These are phyloP conservation scores for Discostella stelligera DNA, from an alignment of 352 stramenopile species.

Conservation along the genomic window DNA sequence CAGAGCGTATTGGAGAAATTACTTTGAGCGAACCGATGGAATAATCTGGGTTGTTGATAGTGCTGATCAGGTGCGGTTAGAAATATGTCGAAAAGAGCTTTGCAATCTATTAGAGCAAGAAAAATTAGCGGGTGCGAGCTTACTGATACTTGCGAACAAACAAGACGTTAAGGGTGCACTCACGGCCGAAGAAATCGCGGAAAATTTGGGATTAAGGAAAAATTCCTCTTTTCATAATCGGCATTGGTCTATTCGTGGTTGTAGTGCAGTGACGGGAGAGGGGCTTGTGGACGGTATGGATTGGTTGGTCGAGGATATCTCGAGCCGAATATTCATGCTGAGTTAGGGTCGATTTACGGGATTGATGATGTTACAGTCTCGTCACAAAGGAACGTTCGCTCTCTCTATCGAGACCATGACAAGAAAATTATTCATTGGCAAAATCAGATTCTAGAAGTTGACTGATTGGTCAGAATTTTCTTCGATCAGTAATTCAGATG, in stretches of 20 bases:
- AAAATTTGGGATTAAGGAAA: slow-evolving; percentile 85
- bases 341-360: slow-evolving; percentile 32
- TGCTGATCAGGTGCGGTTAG: slow-evolving; percentile 89
- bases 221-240: slow-evolving; percentile 72
- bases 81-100: slow-evolving; percentile 87
- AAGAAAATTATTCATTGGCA: no score
- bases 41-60: slow-evolving; percentile 99
- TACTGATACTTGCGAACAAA: slow-evolving; percentile 99
- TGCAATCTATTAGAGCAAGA: slow-evolving; percentile 77
- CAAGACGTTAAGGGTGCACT: slow-evolving; percentile 94
- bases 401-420: no score
- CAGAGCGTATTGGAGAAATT: slow-evolving; percentile 99
- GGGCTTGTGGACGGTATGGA: slow-evolving; percentile 95
- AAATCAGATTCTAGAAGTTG: no score
- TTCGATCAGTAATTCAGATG: not conserved
- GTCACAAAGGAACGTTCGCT: not conserved
- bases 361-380: not conserved
- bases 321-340: slow-evolving; percentile 94
- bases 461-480: no score
- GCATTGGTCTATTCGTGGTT: slow-evolving; percentile 89
- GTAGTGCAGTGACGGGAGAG: slow-evolving; percentile 93
- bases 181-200: slow-evolving; percentile 88
- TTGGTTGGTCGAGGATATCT: slow-evolving; percentile 96
- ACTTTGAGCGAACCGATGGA: slow-evolving; percentile 99
- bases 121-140: slow-evolving; percentile 95